phyloP scores from a whole-genome alignment of 176 grass and related monocot species.

The Rhipidocladum racemiflorum region DNA sequence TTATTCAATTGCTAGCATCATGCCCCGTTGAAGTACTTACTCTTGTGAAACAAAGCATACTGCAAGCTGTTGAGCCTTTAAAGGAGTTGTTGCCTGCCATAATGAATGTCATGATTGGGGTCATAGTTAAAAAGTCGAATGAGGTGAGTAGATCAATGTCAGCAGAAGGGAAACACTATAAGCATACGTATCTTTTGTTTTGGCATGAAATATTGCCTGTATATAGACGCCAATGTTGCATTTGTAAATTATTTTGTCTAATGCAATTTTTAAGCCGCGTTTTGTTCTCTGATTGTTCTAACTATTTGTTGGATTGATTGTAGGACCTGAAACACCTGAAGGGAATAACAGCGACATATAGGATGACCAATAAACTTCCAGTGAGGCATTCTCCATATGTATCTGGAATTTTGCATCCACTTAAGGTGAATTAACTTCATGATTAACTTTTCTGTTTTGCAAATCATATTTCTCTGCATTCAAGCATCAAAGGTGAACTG shows the following conservation, averaged over 20 bases:
- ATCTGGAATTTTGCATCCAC: conserved; percentile 78
- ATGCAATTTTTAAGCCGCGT: neutral
- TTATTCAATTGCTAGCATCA: conserved; percentile 60
- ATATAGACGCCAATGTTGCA: neutral
- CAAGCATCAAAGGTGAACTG: neutral
- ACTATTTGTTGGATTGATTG: conserved; percentile 16
- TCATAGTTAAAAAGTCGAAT: conserved; percentile 85
- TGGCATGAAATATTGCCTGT: neutral
- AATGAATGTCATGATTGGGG: conserved; percentile 82
- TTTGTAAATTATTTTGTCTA: neutral
- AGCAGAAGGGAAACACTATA: neutral
- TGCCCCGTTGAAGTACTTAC: conserved; percentile 68
- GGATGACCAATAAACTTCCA: conserved; percentile 96
- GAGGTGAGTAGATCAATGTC: conserved; percentile 53
- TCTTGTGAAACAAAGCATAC: conserved; percentile 83
- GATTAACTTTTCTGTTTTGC: conserved; percentile 23
- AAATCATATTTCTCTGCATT: conserved; percentile 5
- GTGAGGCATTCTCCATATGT: conserved; percentile 95
- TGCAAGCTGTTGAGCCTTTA: conserved; percentile 67
- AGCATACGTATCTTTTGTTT: neutral
- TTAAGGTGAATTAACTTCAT: conserved; percentile 68
- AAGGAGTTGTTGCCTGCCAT: conserved; percentile 64
- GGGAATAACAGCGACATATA: conserved; percentile 95
- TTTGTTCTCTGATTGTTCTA: conserved; percentile 1
- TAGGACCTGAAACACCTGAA: conserved; percentile 92